phyloP scores from a whole-genome alignment of 2,329 filamentous ascomycete species.

The Pseudopithomyces chartarum region DNA sequence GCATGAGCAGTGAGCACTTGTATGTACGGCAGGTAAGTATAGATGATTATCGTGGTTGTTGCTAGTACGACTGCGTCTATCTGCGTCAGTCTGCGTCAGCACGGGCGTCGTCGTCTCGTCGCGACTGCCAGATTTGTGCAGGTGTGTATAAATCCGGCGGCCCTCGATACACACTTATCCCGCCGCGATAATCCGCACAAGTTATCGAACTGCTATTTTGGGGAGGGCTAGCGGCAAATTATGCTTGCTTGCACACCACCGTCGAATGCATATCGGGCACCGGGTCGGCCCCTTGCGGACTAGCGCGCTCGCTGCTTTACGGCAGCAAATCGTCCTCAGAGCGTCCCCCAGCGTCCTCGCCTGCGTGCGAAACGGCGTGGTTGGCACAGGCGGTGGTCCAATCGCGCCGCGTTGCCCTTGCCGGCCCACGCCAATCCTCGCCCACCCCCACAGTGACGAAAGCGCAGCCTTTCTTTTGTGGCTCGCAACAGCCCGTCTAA shows the following conservation, averaged over 20 bases:
- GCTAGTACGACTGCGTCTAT: not conserved
- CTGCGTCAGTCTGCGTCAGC: constrained; percentile 18
- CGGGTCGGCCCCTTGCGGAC: constrained; percentile 22
- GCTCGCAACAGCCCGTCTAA: constrained; percentile 36
- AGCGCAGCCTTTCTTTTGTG: constrained; percentile 20
- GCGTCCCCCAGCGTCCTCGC: constrained; percentile 27
- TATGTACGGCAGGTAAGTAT: no score
- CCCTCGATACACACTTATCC: constrained; percentile 38
- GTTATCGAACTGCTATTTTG: constrained; percentile 37
- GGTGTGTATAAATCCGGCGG: constrained; percentile 36
- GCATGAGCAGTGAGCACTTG: no score
- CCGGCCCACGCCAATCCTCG: constrained; percentile 12
- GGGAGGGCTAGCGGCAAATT: constrained; percentile 31
- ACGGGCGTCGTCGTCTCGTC: constrained; percentile 17
- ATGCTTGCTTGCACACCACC: constrained; percentile 37
- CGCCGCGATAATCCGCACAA: constrained; percentile 20
- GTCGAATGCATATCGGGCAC: constrained; percentile 34
- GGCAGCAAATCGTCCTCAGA: constrained; percentile 2
- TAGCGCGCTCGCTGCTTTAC: constrained; percentile 35
- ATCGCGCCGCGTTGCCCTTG: constrained; percentile 16
- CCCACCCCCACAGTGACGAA: constrained; percentile 38
- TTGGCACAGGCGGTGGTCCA: constrained; percentile 29
- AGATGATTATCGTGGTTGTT: no score
- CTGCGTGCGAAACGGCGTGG: constrained; percentile 37
- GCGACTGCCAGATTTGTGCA: constrained; percentile 34